Evolutionary conservation across 345 rosid genomes (phyloP), one percentile per base, ranked within the genome.

Genomic region (Murraya koenigii): DNA sequence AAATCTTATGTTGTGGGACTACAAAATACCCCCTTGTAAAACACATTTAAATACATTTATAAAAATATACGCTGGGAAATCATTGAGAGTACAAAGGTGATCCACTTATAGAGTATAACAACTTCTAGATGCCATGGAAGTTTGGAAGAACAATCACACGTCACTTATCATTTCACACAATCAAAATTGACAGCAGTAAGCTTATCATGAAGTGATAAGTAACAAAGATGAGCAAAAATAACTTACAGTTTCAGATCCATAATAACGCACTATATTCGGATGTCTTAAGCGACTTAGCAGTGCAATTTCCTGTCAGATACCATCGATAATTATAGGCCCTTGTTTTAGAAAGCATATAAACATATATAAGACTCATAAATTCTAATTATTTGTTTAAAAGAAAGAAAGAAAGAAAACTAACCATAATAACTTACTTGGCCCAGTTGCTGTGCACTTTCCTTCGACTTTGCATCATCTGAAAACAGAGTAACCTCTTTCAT

Each of bases 401-500:
- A 19, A n/a, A 17, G 25, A 36, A 47, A 55, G n/a, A 56, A 15
- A 44, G 59, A 66, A 30, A 59, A 60, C 71, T 26, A 39, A 35
- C 23, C 61, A 25, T 33, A 7, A 20, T 62, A 76, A 76, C 84
- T 79, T 75, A 90, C 97, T 76, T 92, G 97, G 61, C 88, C 88
- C 47, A 92, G 67, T 75, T 92, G 95, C 81, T 89, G 89, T 28
- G 92, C 91, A 80, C 93, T 83, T 81, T 92, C 97, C 86, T 84
- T 90, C 47, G 95, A 89, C 82, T 90, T 92, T 5, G 93, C 86
- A 83, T 92, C 97, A 87, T 92, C 97, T 41, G 97, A 85, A 83
- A 85, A 87, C 23, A 92, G 70, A 39, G 94, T 88, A 72, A 92
- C 97, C 85, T 92, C 97, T 86, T 92, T 92, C 97, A 92, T 89